Evolutionary conservation across 495 filamentous ascomycete genomes (phyloP).

Genomic region (Cercophora scortea): DNA sequence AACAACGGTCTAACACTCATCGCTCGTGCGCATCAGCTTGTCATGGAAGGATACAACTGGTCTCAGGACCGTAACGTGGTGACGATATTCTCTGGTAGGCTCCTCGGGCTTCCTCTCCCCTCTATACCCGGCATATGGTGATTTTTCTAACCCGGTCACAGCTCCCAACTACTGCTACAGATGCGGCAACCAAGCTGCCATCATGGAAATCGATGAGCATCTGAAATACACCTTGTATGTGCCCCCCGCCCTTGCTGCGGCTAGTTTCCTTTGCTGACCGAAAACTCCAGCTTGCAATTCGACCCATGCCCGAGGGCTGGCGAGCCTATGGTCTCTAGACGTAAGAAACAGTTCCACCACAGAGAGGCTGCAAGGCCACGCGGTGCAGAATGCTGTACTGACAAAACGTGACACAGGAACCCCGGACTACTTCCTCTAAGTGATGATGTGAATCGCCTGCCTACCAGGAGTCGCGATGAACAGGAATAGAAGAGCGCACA

Average conservation of each 20-base stretch:
- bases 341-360: constrained; percentile 34
- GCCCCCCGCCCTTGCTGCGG: background rate
- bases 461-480: background rate
- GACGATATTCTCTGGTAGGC: constrained; percentile 93
- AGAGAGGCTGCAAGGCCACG: too few relatives aligned
- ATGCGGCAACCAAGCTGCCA: constrained; percentile 97
- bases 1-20: constrained; percentile 97
- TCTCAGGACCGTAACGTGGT: constrained; percentile 94
- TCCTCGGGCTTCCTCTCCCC: background rate
- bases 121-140: background rate
- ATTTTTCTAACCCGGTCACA: constrained; percentile 25
- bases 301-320: constrained; percentile 96
- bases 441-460: background rate
- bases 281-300: constrained; percentile 77
- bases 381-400: background rate
- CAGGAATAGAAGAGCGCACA: background rate
- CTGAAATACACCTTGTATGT: constrained; percentile 99
- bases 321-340: constrained; percentile 96
- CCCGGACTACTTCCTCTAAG: constrained; percentile 95
- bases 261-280: background rate
- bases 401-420: constrained; percentile 47
- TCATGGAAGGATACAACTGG: constrained; percentile 99
- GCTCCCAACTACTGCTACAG: constrained; percentile 97
- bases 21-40: constrained; percentile 88
- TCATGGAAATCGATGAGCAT: constrained; percentile 99